A percentile compares a stretch with the other conserved stretches of the same genome.
phyloP scores from a whole-genome alignment of 805 yeast genomes.

The Zygotorulaspora danielsina region DNA sequence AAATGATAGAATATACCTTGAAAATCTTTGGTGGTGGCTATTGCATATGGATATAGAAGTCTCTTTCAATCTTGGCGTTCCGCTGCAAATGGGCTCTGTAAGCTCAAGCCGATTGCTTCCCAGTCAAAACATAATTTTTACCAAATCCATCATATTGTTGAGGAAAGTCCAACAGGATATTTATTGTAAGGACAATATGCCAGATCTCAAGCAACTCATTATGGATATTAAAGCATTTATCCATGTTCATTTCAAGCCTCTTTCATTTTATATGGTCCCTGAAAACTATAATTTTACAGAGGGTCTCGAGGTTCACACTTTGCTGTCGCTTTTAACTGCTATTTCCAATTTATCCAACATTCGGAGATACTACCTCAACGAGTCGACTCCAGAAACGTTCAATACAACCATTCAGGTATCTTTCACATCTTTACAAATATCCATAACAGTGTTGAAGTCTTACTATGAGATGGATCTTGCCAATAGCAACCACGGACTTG shows the following conservation, averaged over 20 bases:
- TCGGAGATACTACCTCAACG: slow-evolving; percentile 3
- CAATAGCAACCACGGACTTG: neutral
- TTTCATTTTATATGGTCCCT: slow-evolving; percentile 3
- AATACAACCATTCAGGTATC: slow-evolving; percentile 3
- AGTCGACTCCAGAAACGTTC: slow-evolving; percentile 1
- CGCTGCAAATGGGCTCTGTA: neutral
- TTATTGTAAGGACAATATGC: neutral
- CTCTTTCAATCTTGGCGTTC: slow-evolving; percentile 4
- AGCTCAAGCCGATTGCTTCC: neutral
- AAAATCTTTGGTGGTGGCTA: slow-evolving; percentile 3
- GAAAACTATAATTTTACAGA: slow-evolving; percentile 1
- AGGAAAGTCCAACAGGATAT: neutral
- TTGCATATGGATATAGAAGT: slow-evolving; percentile 4
- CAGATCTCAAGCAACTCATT: neutral
- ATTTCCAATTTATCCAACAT: slow-evolving; percentile 2
- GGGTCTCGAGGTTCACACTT: slow-evolving; percentile 3
- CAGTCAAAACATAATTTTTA: neutral
- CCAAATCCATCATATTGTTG: neutral
- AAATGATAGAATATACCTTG: neutral
- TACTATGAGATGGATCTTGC: neutral
- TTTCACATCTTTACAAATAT: neutral
- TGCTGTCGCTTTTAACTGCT: slow-evolving; percentile 1
- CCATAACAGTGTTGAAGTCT: neutral
- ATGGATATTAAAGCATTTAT: neutral
- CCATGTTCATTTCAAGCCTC: slow-evolving; percentile 1